These are phyloP conservation scores for Sugiyamaella valdiviana DNA, from an alignment of 805 yeast species.

Conservation along the genomic window DNA sequence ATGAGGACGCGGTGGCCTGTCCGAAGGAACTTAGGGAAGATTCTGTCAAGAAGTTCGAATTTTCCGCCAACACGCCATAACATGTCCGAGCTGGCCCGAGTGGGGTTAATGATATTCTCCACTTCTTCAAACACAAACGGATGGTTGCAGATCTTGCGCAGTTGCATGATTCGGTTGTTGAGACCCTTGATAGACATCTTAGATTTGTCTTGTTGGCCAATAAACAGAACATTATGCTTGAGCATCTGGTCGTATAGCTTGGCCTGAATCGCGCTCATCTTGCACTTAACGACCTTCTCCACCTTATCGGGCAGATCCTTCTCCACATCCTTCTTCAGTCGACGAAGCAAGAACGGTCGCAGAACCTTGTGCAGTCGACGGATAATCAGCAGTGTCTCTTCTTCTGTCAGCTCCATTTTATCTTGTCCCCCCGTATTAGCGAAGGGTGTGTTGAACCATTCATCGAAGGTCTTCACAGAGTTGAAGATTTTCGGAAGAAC, in stretches of 20 bases:
- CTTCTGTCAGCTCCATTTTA: conserved; percentile 88
- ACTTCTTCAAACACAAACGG: conserved; percentile 96
- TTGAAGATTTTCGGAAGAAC: conserved; percentile 94
- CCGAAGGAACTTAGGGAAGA: conserved; percentile 76
- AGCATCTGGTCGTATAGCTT: conserved; percentile 88
- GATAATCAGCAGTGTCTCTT: conserved; percentile 87
- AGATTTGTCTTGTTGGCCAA: conserved; percentile 44
- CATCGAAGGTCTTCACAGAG: conserved; percentile 93
- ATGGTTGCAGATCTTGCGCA: conserved; percentile 93
- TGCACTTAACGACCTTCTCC: conserved; percentile 90
- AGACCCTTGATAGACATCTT: conserved; percentile 57
- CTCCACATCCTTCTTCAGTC: conserved; percentile 95
- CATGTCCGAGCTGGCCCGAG: conserved; percentile 57
- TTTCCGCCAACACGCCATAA: conserved; percentile 95
- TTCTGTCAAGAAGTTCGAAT: conserved; percentile 82
- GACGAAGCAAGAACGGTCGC: conserved; percentile 87
- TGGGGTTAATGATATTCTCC: conserved; percentile 74
- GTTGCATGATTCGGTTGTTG: conserved; percentile 92
- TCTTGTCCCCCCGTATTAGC: conserved; percentile 97
- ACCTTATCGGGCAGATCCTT: conserved; percentile 93
- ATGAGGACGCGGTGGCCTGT: conserved; percentile 88
- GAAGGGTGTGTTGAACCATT: conserved; percentile 98
- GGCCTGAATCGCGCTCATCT: conserved; percentile 79
- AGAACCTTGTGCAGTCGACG: conserved; percentile 93
- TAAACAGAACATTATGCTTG: conserved; percentile 70